Base-by-base conservation (phyloP, 2,329 filamentous ascomycete species). In the Neopestalotiopsis sp. region DNA sequence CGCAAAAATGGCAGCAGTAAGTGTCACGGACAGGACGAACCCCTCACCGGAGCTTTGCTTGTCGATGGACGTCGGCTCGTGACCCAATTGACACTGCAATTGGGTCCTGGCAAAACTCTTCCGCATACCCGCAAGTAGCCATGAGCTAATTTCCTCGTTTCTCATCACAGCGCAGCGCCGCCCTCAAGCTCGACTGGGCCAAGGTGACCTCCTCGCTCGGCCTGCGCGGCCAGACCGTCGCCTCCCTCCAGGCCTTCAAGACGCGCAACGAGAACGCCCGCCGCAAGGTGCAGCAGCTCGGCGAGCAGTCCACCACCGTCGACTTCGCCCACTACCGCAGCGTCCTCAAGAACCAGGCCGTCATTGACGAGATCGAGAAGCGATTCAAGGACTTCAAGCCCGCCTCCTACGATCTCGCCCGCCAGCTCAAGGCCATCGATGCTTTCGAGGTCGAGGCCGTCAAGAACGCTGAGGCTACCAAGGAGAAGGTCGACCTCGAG, bases 181-280 rank as follows among this genome's bases (percentile, higher is more conserved):
- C 95, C 85, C 90, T 97, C 86, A 99, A 98, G 91, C 90, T 99
- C 89, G 96, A 99, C 91, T 99, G 96, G 96, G 90, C 90, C 86
- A 96, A 97, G 87, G 90, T 99, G 80, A 92, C 92, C 85, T 90
- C 89, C 85, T 97, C 95, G 81, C 94, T 99, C 79, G 95, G 95
- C 83, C 94, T 99, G 83, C 94, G 94, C 84, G 96, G 96, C 83
- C 93, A 94, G 87, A 99, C 96, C 76, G 95, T 94, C 76, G 86
- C 92, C 78, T 92, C 95, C 72, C 94, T 99, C 72, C 92, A 95
- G 83, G 90, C 94, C 75, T 99, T 99, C 92, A 99, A 99, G 91
- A 96, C 97, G 91, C 95, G 96, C 87, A 98, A 98, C 89, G 96
- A 99, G 82, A 95, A 98, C 82, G 95, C 94, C 81, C 95, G 95